Evolutionary conservation across 306 rosid species (phyloP).

Genomic region (Quercus rubra): DNA sequence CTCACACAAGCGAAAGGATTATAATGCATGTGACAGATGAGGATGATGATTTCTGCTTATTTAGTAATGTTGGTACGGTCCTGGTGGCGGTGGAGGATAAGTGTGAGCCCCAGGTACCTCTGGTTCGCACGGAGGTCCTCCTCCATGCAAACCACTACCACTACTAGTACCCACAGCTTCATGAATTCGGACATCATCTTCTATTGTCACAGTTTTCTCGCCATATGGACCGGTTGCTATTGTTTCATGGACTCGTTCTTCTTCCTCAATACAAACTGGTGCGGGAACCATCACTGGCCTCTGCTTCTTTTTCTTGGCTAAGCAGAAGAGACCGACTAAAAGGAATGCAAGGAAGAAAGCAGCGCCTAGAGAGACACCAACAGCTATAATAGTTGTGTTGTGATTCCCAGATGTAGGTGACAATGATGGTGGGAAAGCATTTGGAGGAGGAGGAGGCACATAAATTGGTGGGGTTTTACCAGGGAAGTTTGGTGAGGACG

Average conservation of each 20-base stretch:
- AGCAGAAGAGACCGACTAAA: slow-evolving; percentile 36
- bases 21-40: too few relatives aligned
- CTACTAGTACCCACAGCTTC: background rate
- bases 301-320: slow-evolving; percentile 45
- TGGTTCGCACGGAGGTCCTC: background rate
- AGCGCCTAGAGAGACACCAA: slow-evolving; percentile 49
- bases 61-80: background rate
- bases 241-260: background rate
- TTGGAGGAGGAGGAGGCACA: slow-evolving; percentile 16
- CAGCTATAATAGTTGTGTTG: slow-evolving; percentile 50
- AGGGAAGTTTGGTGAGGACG: background rate
- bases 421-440: slow-evolving; percentile 26
- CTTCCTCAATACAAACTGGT: slow-evolving; percentile 24
- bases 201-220: background rate
- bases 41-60: too few relatives aligned
- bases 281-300: slow-evolving; percentile 37
- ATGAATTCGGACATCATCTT: background rate
- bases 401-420: slow-evolving; percentile 28
- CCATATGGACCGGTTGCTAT: background rate
- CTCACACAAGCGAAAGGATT: too few relatives aligned
- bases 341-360: slow-evolving; percentile 44
- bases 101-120: background rate
- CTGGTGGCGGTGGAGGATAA: background rate
- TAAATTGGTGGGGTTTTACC: background rate
- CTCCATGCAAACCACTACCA: background rate